These are phyloP conservation scores for Nigrospora oryzae DNA, from an alignment of 2,329 filamentous ascomycete genomes.

Conservation along the genomic window DNA sequence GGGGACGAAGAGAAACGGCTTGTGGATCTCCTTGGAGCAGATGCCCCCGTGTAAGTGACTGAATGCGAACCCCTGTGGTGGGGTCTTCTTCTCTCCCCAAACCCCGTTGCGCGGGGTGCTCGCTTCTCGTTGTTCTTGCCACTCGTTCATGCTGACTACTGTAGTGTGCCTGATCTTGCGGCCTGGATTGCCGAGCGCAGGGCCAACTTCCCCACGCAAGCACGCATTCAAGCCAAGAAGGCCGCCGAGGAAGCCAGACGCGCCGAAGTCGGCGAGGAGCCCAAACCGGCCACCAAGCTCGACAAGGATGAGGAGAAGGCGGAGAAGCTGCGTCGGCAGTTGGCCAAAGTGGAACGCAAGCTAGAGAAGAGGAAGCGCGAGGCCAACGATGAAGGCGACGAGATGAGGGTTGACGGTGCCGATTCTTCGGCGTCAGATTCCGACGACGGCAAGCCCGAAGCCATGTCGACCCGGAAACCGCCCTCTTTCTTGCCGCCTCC, in stretches of 20 bases:
- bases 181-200: conserved; percentile 76
- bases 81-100: too few species aligned
- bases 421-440: conserved; percentile 36
- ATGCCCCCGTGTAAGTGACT: conserved; percentile 43
- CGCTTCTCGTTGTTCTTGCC: background rate
- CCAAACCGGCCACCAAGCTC: conserved; percentile 39
- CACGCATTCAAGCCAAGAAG: conserved; percentile 57
- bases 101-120: background rate
- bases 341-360: conserved; percentile 63
- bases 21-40: conserved; percentile 44
- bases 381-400: conserved; percentile 58
- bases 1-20: conserved; percentile 60
- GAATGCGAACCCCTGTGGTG: background rate
- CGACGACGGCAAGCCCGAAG: conserved; percentile 51
- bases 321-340: conserved; percentile 53
- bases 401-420: conserved; percentile 42
- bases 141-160: background rate
- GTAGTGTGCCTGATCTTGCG: conserved; percentile 59
- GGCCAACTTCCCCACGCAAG: conserved; percentile 71
- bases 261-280: conserved; percentile 53
- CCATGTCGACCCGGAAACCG: conserved; percentile 40
- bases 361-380: conserved; percentile 59
- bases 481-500: conserved; percentile 30
- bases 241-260: conserved; percentile 39
- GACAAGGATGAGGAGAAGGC: conserved; percentile 47